These are phyloP conservation scores for Diospyros kaki DNA, from an alignment of 148 eudicot genomes.

Conservation along the genomic window DNA sequence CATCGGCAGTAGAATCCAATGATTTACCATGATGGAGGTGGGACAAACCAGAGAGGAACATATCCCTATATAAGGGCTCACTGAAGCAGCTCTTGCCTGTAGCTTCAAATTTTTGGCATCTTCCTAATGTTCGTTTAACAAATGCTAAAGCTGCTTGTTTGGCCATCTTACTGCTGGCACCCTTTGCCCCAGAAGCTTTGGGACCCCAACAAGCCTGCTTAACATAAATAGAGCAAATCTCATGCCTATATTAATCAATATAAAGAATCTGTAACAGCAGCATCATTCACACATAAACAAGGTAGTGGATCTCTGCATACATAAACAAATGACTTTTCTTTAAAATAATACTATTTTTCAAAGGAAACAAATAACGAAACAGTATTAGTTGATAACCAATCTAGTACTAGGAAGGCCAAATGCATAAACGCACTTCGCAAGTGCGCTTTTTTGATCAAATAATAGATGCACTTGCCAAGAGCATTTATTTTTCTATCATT, in stretches of 20 bases:
- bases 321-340: no score
- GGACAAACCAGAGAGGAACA: constrained; percentile 38
- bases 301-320: no score
- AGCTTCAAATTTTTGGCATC: constrained; percentile 37
- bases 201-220: constrained; percentile 48
- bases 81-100: constrained; percentile 61
- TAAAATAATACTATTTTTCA: no score
- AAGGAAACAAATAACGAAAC: no score
- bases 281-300: no score
- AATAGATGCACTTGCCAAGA: no score
- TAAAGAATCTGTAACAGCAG: no score
- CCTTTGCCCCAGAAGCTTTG: constrained; percentile 46
- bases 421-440: no score
- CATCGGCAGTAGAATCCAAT: constrained; percentile 21
- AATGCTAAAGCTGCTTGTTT: constrained; percentile 62
- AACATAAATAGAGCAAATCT: constrained; percentile 3
- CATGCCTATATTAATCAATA: background rate
- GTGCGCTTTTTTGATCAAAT: no score
- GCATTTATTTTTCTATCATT: no score
- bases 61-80: constrained; percentile 44
- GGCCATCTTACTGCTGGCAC: constrained; percentile 47
- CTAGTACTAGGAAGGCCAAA: no score
- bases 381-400: no score
- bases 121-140: constrained; percentile 42
- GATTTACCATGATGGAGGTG: constrained; percentile 22